Evolutionary conservation across 306 rosid genomes (phyloP).

Genomic region (Erythrophleum fordii): DNA sequence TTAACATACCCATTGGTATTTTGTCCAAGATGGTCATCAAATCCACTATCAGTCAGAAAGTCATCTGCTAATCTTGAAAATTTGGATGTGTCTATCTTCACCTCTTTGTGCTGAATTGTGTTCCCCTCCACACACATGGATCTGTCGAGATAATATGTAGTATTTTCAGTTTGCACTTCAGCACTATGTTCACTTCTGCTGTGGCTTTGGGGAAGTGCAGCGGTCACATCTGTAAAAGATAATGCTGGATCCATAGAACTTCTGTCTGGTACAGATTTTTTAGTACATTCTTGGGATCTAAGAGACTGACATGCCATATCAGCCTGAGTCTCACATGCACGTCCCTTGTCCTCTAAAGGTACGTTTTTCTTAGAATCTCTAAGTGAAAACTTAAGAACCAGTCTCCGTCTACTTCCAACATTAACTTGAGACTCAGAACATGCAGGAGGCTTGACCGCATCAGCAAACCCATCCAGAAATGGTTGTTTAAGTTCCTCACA

Average conservation of each 20-base stretch:
- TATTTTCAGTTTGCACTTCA: constrained; percentile 34
- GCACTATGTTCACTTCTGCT: constrained; percentile 41
- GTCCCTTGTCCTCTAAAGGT: constrained; percentile 45
- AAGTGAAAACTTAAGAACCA: constrained; percentile 70
- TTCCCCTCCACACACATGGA: constrained; percentile 44
- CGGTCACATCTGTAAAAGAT: constrained; percentile 36
- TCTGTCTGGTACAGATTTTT: constrained; percentile 32
- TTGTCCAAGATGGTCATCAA: constrained; percentile 46
- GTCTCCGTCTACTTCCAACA: constrained; percentile 50
- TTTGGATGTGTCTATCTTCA: constrained; percentile 42
- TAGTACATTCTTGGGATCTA: constrained; percentile 38
- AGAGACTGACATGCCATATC: constrained; percentile 49
- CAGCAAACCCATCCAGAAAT: constrained; percentile 39
- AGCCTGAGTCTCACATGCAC: constrained; percentile 44
- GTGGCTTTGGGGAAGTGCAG: constrained; percentile 40
- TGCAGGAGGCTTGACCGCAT: constrained; percentile 45
- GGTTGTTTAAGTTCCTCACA: constrained; percentile 45
- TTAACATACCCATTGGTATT: constrained; percentile 50
- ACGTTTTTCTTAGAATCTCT: constrained; percentile 66
- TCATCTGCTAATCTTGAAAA: constrained; percentile 49
- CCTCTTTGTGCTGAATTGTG: constrained; percentile 45
- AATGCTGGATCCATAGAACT: constrained; percentile 39
- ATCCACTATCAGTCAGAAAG: constrained; percentile 44
- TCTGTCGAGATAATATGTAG: constrained; percentile 42
- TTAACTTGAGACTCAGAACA: constrained; percentile 51